Conservation (phyloP, 2,329 filamentous ascomycete species). For the Chaetomium sp. region DNA sequence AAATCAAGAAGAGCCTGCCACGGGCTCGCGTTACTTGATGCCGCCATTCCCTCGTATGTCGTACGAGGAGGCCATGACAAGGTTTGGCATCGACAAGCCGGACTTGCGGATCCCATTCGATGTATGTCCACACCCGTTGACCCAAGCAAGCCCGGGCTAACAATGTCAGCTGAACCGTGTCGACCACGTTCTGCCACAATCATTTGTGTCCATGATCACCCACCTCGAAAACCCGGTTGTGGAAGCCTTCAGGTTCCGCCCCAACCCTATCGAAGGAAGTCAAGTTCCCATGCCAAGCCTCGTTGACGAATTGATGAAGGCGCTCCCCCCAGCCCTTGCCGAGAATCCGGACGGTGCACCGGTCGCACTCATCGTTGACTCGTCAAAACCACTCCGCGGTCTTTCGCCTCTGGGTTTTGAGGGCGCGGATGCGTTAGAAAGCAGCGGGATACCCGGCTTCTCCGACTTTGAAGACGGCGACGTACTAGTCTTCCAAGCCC, state of each 20-base stretch:
- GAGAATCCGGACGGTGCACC: constrained; percentile 77
- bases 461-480: constrained; percentile 66
- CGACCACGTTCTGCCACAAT: constrained; percentile 61
- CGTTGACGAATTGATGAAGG: constrained; percentile 69
- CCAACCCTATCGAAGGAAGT: constrained; percentile 41
- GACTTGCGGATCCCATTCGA: constrained; percentile 75
- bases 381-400: constrained; percentile 71
- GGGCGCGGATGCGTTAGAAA: constrained; percentile 54
- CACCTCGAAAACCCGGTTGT: constrained; percentile 68
- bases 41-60: constrained; percentile 60
- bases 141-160: constrained; percentile 17
- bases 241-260: constrained; percentile 71
- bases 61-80: constrained; percentile 77
- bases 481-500: constrained; percentile 78
- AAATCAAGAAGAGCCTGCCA: neutral
- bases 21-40: constrained; percentile 7
- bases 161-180: constrained; percentile 62
- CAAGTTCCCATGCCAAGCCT: constrained; percentile 46
- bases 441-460: constrained; percentile 35
- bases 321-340: constrained; percentile 60
- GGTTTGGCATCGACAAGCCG: constrained; percentile 89
- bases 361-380: constrained; percentile 75
- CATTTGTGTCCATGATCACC: constrained; percentile 76
- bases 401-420: constrained; percentile 78
- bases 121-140: constrained; percentile 44